phyloP scores from a whole-genome alignment of 345 rosid genomes.

The Eucalyptus tenuipes region DNA sequence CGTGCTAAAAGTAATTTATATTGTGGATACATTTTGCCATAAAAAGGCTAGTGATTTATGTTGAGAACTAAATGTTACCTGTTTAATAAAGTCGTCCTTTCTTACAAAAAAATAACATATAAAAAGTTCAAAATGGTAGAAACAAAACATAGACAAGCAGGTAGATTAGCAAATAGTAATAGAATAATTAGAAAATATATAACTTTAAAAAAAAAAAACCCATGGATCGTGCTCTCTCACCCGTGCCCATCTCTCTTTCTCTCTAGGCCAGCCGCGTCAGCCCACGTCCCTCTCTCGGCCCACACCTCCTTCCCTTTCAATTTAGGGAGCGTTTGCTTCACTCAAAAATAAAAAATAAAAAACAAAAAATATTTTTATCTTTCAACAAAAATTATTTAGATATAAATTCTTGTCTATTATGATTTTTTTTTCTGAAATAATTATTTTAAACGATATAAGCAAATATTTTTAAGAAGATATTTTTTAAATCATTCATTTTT shows the following conservation, averaged over 20 bases:
- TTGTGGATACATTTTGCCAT: neutral
- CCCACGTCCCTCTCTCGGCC: rapidly evolving
- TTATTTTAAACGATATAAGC: rapidly evolving
- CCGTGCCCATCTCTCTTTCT: neutral
- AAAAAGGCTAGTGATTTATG: neutral
- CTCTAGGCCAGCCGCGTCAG: neutral
- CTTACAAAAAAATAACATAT: too few species aligned
- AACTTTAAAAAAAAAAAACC: too few species aligned
- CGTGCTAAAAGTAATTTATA: neutral
- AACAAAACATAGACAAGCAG: neutral
- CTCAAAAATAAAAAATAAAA: rapidly evolving
- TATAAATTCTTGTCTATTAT: neutral
- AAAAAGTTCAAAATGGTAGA: neutral
- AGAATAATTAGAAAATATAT: too few species aligned
- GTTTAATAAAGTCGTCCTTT: neutral
- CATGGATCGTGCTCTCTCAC: neutral
- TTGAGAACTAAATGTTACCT: neutral
- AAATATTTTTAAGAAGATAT: rapidly evolving
- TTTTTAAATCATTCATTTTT: too few species aligned
- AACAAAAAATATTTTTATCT: rapidly evolving
- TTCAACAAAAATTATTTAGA: too few species aligned
- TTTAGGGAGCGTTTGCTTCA: neutral
- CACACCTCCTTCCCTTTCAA: neutral
- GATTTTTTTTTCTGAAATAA: rapidly evolving
- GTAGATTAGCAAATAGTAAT: neutral